These are phyloP conservation scores for Talaromyces borbonicus DNA, from an alignment of 495 filamentous ascomycete species.

Conservation along the genomic window DNA sequence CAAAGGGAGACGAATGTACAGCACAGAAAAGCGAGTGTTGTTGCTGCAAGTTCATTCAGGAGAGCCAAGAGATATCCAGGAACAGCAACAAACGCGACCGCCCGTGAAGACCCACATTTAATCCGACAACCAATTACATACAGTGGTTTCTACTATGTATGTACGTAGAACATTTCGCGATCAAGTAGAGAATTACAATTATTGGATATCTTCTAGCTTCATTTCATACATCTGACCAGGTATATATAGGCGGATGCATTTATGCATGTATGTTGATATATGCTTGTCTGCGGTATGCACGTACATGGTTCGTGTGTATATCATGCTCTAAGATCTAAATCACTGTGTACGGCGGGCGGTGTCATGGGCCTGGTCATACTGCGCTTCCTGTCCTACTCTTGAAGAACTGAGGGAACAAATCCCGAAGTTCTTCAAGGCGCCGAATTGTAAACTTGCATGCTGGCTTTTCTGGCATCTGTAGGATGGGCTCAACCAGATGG, in stretches of 20 bases:
- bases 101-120: slow-evolving; percentile 3
- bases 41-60: slow-evolving; percentile 5
- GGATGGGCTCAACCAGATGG: slow-evolving; percentile 69
- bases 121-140: slow-evolving; percentile 2
- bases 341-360: not conserved
- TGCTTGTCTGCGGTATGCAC: too few relatives aligned
- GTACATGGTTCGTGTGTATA: too few relatives aligned
- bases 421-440: slow-evolving; percentile 60
- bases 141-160: too few relatives aligned
- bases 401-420: slow-evolving; percentile 71
- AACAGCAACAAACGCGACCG: slow-evolving; percentile 8
- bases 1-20: too few relatives aligned
- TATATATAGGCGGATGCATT: too few relatives aligned
- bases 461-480: slow-evolving; percentile 45
- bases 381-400: slow-evolving; percentile 18
- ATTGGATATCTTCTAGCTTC: too few relatives aligned
- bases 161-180: too few relatives aligned
- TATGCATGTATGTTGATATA: too few relatives aligned
- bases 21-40: too few relatives aligned
- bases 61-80: slow-evolving; percentile 6
- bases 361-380: not conserved
- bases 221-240: too few relatives aligned
- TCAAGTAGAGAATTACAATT: too few relatives aligned
- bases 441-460: slow-evolving; percentile 61
- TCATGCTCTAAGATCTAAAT: slow-evolving; percentile 3